Conservation (phyloP, 768 basidiomycete species). For the Suillus tomentosus region DNA sequence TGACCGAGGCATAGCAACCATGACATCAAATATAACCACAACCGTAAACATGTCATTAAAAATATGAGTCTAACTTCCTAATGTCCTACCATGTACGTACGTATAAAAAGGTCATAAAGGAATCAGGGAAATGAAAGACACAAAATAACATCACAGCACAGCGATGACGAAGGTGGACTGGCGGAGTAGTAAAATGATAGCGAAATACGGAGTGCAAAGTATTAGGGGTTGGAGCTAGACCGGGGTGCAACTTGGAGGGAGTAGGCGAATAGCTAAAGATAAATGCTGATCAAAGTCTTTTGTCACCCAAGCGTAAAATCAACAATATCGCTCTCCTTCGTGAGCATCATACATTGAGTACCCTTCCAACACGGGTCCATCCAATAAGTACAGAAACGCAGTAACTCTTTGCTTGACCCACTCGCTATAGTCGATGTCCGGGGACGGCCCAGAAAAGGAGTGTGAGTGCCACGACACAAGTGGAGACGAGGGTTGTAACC, state of each 20-base stretch:
- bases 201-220: slow-evolving; percentile 8
- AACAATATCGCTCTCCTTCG: slow-evolving; percentile 11
- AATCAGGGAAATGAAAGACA: slow-evolving; percentile 1
- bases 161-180: slow-evolving; percentile 3
- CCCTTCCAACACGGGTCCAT: slow-evolving; percentile 1
- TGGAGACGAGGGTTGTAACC: slow-evolving; percentile 80
- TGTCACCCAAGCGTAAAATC: slow-evolving; percentile 7
- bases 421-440: slow-evolving; percentile 75
- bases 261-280: slow-evolving; percentile 5
- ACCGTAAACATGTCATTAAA: slow-evolving; percentile 13
- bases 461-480: slow-evolving; percentile 77
- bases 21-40: not conserved
- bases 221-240: slow-evolving; percentile 5
- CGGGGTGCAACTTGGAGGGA: slow-evolving; percentile 1
- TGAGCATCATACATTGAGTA: slow-evolving; percentile 10
- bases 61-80: slow-evolving; percentile 13
- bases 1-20: too few species aligned
- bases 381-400: slow-evolving; percentile 3
- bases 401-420: not conserved
- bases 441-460: slow-evolving; percentile 96
- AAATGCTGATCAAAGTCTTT: slow-evolving; percentile 9
- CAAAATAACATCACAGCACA: slow-evolving; percentile 11
- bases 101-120: slow-evolving; percentile 16
- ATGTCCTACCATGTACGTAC: slow-evolving; percentile 10
- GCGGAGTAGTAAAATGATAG: slow-evolving; percentile 6